A percentile compares a stretch with the other conserved stretches of the same genome.
These are phyloP conservation scores for Saccharomycopsis microspora DNA, from an alignment of 805 yeast genomes.

Conservation along the genomic window DNA sequence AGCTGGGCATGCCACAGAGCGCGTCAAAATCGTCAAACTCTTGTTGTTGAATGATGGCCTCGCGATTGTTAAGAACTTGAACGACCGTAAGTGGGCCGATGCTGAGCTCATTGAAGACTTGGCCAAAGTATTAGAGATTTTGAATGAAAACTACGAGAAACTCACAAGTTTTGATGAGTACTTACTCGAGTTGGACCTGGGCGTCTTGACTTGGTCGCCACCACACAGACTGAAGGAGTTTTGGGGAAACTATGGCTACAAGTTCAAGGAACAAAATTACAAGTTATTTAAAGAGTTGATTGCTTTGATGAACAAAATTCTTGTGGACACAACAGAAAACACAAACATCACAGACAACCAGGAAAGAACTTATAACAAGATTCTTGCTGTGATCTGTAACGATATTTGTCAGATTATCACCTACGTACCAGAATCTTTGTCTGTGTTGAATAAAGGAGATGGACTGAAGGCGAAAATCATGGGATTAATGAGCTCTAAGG, in stretches of 20 bases:
- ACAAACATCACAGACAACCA: slow-evolving; percentile 24
- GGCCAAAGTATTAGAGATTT: slow-evolving; percentile 39
- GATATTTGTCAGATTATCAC: slow-evolving; percentile 55
- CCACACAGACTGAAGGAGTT: slow-evolving; percentile 82
- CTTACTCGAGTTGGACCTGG: slow-evolving; percentile 69
- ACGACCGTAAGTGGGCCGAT: slow-evolving; percentile 89
- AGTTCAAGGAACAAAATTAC: slow-evolving; percentile 73
- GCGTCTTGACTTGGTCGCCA: slow-evolving; percentile 78
- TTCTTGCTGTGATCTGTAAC: slow-evolving; percentile 51
- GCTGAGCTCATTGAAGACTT: slow-evolving; percentile 79
- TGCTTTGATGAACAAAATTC: slow-evolving; percentile 31
- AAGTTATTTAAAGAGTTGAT: slow-evolving; percentile 56
- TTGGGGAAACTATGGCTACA: slow-evolving; percentile 73
- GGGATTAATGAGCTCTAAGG: slow-evolving; percentile 70
- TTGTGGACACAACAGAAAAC: slow-evolving; percentile 18
- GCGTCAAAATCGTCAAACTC: slow-evolving; percentile 47
- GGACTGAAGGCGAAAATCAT: slow-evolving; percentile 65
- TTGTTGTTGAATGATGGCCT: slow-evolving; percentile 66
- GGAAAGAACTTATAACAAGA: slow-evolving; percentile 23
- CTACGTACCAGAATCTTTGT: slow-evolving; percentile 49
- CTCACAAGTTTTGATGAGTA: slow-evolving; percentile 92
- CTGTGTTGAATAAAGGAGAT: slow-evolving; percentile 40
- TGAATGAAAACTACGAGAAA: slow-evolving; percentile 62
- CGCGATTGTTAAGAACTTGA: slow-evolving; percentile 52
- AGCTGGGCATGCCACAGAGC: slow-evolving; percentile 23